These are phyloP conservation scores for Boletus tylopilopsis DNA, from an alignment of 768 basidiomycete genomes.

Conservation along the genomic window DNA sequence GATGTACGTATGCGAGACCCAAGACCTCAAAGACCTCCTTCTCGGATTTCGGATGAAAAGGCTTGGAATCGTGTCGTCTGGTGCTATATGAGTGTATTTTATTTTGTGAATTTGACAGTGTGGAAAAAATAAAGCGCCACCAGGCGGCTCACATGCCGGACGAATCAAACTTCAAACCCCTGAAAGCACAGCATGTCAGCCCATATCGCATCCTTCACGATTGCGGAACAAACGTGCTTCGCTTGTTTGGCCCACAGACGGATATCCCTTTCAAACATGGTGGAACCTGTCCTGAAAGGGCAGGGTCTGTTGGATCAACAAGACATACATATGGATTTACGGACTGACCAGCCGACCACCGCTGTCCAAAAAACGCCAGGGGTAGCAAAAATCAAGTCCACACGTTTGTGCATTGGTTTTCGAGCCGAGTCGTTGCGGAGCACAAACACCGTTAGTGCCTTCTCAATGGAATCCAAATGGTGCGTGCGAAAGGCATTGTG, in stretches of 20 bases:
- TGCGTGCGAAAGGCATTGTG: slow-evolving; percentile 51
- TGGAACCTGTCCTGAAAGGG: slow-evolving; percentile 71
- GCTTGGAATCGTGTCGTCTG: slow-evolving; percentile 59
- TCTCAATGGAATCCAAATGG: slow-evolving; percentile 83
- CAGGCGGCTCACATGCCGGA: slow-evolving; percentile 62
- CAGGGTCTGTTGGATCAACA: background rate
- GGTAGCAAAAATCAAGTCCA: slow-evolving; percentile 81
- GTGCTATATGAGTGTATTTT: slow-evolving; percentile 33
- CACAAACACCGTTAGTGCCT: slow-evolving; percentile 75
- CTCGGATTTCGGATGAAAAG: slow-evolving; percentile 60
- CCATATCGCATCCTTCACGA: background rate
- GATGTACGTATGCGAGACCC: slow-evolving; percentile 68
- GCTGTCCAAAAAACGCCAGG: slow-evolving; percentile 84
- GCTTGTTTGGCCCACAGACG: slow-evolving; percentile 65
- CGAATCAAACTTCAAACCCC: slow-evolving; percentile 83
- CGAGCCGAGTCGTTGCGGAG: slow-evolving; percentile 43
- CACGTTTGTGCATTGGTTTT: slow-evolving; percentile 54
- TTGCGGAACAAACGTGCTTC: slow-evolving; percentile 37
- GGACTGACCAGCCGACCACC: slow-evolving; percentile 78
- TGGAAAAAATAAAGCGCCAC: background rate
- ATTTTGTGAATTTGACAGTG: background rate
- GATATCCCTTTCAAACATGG: slow-evolving; percentile 86
- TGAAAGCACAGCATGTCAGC: slow-evolving; percentile 24
- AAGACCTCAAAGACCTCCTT: slow-evolving; percentile 69
- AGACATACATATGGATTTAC: background rate